Evolutionary conservation across 2,329 filamentous ascomycete species (phyloP).

Genomic region (Colletotrichum liaoningense): DNA sequence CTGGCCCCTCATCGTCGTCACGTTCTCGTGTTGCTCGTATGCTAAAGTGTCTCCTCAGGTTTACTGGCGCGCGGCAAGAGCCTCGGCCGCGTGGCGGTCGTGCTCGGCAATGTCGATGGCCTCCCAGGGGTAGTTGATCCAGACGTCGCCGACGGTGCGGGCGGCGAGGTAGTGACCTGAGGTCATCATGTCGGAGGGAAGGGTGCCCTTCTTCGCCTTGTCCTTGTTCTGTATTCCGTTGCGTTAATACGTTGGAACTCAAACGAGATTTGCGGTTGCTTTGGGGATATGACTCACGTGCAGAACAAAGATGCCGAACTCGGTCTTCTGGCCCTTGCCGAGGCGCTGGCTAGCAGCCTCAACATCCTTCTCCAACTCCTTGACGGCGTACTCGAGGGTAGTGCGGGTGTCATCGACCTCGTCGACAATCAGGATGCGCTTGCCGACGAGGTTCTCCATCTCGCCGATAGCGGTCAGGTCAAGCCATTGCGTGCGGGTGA

Average conservation of each 20-base stretch:
- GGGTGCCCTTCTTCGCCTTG: conserved; percentile 90
- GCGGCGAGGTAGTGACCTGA: conserved; percentile 84
- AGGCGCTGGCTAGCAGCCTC: conserved; percentile 80
- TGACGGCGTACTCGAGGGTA: conserved; percentile 92
- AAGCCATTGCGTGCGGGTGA: conserved; percentile 98
- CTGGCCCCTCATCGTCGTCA: not conserved
- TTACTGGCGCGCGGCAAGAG: conserved; percentile 43
- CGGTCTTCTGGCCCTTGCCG: conserved; percentile 73
- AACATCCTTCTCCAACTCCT: conserved; percentile 95
- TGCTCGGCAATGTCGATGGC: conserved; percentile 94
- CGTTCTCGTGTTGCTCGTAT: conserved; percentile 16
- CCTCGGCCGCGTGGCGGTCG: conserved; percentile 73
- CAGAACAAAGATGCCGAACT: conserved; percentile 94
- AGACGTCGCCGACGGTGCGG: conserved; percentile 89
- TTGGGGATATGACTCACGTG: conserved; percentile 70
- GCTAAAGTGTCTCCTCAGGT: not conserved
- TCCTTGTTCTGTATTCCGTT: conserved; percentile 87
- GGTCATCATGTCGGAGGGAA: conserved; percentile 82
- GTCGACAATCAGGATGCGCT: conserved; percentile 92
- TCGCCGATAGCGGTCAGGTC: conserved; percentile 85
- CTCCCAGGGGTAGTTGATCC: conserved; percentile 99
- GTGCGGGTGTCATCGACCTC: conserved; percentile 97
- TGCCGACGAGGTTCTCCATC: conserved; percentile 90
- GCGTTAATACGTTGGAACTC: conserved; percentile 24
- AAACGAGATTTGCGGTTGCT: not conserved